A percentile compares a stretch with the other conserved stretches of the same genome.
Conservation (phyloP, 192 early-diverging fungal species). For the Backusella morwellensis region DNA sequence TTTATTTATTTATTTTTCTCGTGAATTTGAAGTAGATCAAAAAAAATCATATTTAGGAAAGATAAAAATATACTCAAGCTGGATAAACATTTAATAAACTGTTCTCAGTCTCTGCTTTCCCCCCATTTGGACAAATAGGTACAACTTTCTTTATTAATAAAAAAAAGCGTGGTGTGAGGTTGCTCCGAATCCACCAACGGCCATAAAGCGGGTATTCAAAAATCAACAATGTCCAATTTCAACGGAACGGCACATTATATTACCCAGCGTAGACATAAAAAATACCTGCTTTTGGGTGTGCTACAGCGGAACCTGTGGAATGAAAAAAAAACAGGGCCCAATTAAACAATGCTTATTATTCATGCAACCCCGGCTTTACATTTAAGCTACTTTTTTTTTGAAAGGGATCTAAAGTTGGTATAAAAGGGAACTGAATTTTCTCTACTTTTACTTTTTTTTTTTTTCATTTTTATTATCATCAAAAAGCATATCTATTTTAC, state of each 20-base stretch:
- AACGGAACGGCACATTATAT: neutral
- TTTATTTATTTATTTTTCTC: neutral
- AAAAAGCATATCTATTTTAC: neutral
- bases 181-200: neutral
- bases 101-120: neutral
- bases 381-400: slow-evolving; percentile 10
- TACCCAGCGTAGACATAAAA: neutral
- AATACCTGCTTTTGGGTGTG: neutral
- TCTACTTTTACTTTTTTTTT: neutral
- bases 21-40: neutral
- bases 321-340: slow-evolving; percentile 1
- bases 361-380: slow-evolving; percentile 10
- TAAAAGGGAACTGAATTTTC: neutral
- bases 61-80: neutral
- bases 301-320: neutral
- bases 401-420: neutral
- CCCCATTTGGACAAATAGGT: neutral
- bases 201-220: neutral
- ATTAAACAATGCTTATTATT: neutral
- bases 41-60: neutral
- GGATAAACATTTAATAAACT: neutral
- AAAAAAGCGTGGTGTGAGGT: slow-evolving; percentile 1
- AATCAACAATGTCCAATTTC: neutral
- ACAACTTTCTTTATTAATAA: neutral
- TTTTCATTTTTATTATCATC: neutral